Evolutionary conservation across 2,329 filamentous ascomycete species (phyloP), one percentile per base, ranked within the genome.

Genomic region (Arthrobotrys megalospora): DNA sequence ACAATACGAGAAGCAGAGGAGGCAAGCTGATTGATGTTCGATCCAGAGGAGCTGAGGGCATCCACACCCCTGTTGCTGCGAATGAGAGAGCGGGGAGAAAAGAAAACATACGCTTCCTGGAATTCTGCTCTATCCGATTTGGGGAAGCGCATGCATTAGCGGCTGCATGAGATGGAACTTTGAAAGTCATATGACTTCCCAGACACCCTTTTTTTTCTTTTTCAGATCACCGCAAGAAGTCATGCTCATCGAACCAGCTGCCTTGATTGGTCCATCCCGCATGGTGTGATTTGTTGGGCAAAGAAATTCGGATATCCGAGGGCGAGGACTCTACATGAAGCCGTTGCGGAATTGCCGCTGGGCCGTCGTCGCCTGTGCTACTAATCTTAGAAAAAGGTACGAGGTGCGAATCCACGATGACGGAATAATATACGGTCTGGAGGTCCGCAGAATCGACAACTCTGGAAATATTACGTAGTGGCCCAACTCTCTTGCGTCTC

Each of bases 91-190:
- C 11, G 34, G 53, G 48, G 38, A 36, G 55, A 71, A 71, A 71
- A 71, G 67, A 72, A 72, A 72, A 21, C 47, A 52, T 48, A 52
- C 16, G 8, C 53, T 28, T 43, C 70, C 34, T 47, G 50, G 62
- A 62, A 62, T 70, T 52, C 64, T 53, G 32, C 34, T 53, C 65
- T 58, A 41, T 69, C 72, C 72, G 72, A 53, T 69, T 76, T 66
- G 55, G 72, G 72, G 65, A 68, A 58, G 38, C 50, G 48, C 72
- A 76, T 76, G 72, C 72, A 76, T 68, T 76, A 76, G 72, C 72
- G 72, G 70, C 70, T 76, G 72, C 72, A 76, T 76, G 64, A 76
- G 55, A 69, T 76, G 72, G 72, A 69, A 55, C 64, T 76, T 76
- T 69, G 24, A 28, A 76, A 76, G 65, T 76, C 72, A 76, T 62